phyloP scores from a whole-genome alignment of 140 eudicot genomes.

The Stevia rebaudiana region DNA sequence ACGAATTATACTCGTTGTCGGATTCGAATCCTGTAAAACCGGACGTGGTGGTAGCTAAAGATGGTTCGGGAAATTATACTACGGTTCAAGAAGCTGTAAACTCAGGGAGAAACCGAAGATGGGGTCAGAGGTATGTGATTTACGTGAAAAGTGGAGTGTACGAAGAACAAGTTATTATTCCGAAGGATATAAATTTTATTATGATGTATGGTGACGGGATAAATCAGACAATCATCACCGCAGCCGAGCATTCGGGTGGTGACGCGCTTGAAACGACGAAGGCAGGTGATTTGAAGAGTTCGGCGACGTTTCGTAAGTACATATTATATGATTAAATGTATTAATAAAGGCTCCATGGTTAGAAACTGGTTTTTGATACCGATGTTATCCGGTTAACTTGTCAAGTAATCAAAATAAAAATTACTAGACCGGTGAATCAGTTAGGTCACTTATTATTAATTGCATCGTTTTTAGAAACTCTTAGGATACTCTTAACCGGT shows the following conservation, averaged over 20 bases:
- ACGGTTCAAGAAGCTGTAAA: slow-evolving; percentile 55
- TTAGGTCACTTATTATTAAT: too few species aligned
- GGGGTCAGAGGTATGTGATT: slow-evolving; percentile 37
- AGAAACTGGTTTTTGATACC: too few species aligned
- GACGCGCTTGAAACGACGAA: slow-evolving; percentile 6
- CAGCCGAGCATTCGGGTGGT: slow-evolving; percentile 29
- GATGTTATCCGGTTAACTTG: too few species aligned
- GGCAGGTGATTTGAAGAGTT: slow-evolving; percentile 15
- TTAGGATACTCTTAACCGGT: too few species aligned
- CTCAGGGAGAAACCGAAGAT: slow-evolving; percentile 29
- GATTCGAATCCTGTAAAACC: slow-evolving; percentile 20
- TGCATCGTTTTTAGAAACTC: too few species aligned
- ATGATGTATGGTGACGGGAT: slow-evolving; percentile 51
- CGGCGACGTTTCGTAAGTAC: slow-evolving; percentile 28
- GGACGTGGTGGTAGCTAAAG: slow-evolving; percentile 57
- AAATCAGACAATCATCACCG: slow-evolving; percentile 34
- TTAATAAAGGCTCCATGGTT: too few species aligned
- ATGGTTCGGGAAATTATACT: slow-evolving; percentile 55
- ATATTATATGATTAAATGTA: background rate
- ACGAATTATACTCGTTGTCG: background rate
- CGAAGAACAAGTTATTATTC: slow-evolving; percentile 39
- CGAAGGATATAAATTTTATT: background rate
- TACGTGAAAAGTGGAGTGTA: slow-evolving; percentile 50
- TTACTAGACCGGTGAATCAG: too few species aligned
- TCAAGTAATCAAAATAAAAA: too few species aligned